phyloP scores from a whole-genome alignment of 2,329 filamentous ascomycete genomes.

The Colletotrichum zoysiae region DNA sequence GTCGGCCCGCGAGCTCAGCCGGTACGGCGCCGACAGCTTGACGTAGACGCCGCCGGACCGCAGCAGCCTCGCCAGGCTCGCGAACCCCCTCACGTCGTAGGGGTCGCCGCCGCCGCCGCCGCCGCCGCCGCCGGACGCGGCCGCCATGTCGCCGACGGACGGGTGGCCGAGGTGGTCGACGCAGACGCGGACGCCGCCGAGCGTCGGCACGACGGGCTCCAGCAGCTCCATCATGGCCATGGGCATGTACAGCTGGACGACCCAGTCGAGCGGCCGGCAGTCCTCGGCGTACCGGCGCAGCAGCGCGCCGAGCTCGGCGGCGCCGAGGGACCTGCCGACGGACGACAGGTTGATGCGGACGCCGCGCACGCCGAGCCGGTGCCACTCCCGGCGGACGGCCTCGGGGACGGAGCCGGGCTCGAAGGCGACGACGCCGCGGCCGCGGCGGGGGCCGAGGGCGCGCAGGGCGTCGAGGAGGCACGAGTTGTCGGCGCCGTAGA shows the following conservation, averaged over 20 bases:
- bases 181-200: conserved; percentile 65
- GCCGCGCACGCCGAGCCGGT: conserved; percentile 68
- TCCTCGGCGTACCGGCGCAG: conserved; percentile 63
- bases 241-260: conserved; percentile 69
- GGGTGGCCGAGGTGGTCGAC: conserved; percentile 72
- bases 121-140: conserved; percentile 33
- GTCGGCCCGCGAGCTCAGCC: conserved; percentile 60
- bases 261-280: conserved; percentile 65
- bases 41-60: conserved; percentile 63
- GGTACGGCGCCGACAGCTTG: conserved; percentile 71
- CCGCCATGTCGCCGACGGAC: conserved; percentile 47
- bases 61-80: conserved; percentile 61
- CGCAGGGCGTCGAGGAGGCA: conserved; percentile 68
- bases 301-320: conserved; percentile 55
- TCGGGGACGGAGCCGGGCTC: conserved; percentile 55
- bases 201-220: conserved; percentile 59
- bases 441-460: conserved; percentile 61
- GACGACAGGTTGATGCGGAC: conserved; percentile 71
- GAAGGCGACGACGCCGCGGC: conserved; percentile 68
- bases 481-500: conserved; percentile 71
- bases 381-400: conserved; percentile 64
- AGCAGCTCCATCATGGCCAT: conserved; percentile 63
- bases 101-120: conserved; percentile 48
- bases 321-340: conserved; percentile 56
- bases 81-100: conserved; percentile 63